Base-by-base conservation (phyloP, 2,329 filamentous ascomycete species). In the Escovopsis sp. region DNA sequence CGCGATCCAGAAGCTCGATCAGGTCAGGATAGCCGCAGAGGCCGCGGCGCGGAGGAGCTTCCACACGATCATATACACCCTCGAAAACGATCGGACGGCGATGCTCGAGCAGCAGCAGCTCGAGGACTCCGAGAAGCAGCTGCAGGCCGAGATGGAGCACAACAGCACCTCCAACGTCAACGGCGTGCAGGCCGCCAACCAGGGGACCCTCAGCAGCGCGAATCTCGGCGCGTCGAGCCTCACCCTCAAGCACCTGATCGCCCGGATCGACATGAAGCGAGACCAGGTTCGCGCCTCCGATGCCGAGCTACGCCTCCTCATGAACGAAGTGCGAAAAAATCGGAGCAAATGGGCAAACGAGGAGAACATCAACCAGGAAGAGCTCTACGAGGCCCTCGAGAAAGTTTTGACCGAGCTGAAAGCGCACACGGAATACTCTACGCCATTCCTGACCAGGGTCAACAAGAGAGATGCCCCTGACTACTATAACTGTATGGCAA, bases 321-420 rank as follows among this genome's bases (percentile, higher is more conserved):
- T 98, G 72, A 94, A 90, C 48, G 90, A 98, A 57, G 90, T 98
- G 14, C 76, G 90, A 43, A 98, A 96, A 58, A 96, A 96, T 48
- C 72, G 90, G 49, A 96, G 88, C 58, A 98, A 98, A 61, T 98
- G 90, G 90, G 88, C 90, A 4, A 96, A 82, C 54, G 90, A 96
- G 57, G 90, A 98, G 48, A 90, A 92, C 46, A 80, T 98, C 41
- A 88, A 90, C 40, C 90, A 98, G 58, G 90, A 98, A 57, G 90
- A 98, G 58, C 68, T 98, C 5, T 98, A 98, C 54, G 90, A 98
- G 61, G 85, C 90, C 10, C 69, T 90, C 12, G 90, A 98, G 56
- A 96, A 96, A 62, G 90, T 98, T 35, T 68, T 98, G 50, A 93
- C 87, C 51, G 88, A 96, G 56, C 74, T 98, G 37, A 96, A 96